Evolutionary conservation across 139 green algal genomes (phyloP).

Genomic region (Coccomyxa sp.): DNA sequence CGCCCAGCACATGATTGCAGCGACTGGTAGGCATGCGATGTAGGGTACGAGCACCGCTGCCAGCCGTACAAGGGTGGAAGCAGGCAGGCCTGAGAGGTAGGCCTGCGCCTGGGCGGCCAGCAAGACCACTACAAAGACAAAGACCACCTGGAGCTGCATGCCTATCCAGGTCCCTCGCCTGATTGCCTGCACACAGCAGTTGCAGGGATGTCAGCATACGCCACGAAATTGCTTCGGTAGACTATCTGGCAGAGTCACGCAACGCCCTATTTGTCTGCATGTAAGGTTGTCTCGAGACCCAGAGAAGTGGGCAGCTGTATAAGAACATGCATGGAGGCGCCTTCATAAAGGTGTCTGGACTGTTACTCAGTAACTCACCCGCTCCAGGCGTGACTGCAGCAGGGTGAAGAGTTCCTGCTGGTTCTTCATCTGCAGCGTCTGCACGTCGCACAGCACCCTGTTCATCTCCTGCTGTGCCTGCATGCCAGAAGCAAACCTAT

Average conservation of each 20-base stretch:
- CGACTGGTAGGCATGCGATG: neutral
- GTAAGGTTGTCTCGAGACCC: too few species aligned
- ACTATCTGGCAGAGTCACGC: too few species aligned
- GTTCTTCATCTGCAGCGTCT: slow-evolving; percentile 12
- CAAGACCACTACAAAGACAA: neutral
- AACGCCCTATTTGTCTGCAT: too few species aligned
- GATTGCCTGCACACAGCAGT: neutral
- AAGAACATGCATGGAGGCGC: neutral
- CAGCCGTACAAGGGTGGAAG: neutral
- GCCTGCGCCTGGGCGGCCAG: neutral
- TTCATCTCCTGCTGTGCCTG: neutral
- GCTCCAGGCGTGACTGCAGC: slow-evolving; percentile 8
- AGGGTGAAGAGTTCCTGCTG: slow-evolving; percentile 24
- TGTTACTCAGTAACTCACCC: neutral
- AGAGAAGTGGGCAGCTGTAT: neutral
- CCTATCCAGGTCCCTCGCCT: neutral
- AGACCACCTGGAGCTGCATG: neutral
- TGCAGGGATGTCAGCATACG: neutral
- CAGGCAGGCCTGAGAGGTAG: neutral
- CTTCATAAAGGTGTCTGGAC: neutral
- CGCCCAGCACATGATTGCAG: neutral
- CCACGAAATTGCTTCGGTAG: neutral
- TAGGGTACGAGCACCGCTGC: neutral
- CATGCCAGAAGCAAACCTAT: neutral
- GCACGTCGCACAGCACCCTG: slow-evolving; percentile 7